A percentile compares a stretch with the other conserved stretches of the same genome.
These are phyloP conservation scores for Tarenaya hassleriana DNA, from an alignment of 345 rosid genomes.

Conservation along the genomic window DNA sequence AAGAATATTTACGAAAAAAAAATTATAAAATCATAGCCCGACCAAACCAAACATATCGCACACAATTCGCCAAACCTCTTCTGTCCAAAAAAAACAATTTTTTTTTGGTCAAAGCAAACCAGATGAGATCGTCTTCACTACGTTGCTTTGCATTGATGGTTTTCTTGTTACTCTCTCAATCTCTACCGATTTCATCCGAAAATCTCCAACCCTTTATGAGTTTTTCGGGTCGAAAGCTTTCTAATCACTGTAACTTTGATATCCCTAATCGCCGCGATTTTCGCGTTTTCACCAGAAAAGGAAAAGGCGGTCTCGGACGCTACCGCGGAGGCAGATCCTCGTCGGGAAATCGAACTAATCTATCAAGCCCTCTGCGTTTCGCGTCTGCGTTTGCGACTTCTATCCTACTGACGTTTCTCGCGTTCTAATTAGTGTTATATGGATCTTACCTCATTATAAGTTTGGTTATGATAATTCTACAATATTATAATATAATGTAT, in stretches of 20 bases:
- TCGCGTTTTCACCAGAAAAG: conserved; percentile 16
- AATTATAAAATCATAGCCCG: too few relatives aligned
- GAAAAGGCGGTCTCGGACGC: too few relatives aligned
- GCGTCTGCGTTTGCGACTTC: neutral
- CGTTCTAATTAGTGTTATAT: conserved; percentile 1
- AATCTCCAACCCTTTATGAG: too few relatives aligned
- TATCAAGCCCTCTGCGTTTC: neutral
- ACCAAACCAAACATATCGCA: too few relatives aligned
- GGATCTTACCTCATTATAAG: too few relatives aligned
- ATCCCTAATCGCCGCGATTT: neutral
- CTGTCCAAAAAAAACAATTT: neutral
- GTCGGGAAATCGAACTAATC: conserved; percentile 4
- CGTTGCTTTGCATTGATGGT: conserved; percentile 3
- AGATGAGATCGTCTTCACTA: conserved; percentile 13
- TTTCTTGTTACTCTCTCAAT: conserved; percentile 5
- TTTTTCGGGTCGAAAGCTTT: too few relatives aligned
- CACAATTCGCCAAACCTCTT: too few relatives aligned
- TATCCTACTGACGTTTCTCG: neutral
- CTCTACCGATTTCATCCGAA: conserved; percentile 2
- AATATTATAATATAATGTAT: too few relatives aligned
- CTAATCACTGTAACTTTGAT: too few relatives aligned
- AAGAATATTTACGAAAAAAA: too few relatives aligned
- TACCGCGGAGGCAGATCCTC: too few relatives aligned
- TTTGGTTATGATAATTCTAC: too few relatives aligned
- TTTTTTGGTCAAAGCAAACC: neutral